phyloP scores from a whole-genome alignment of 2,329 filamentous ascomycete genomes.

The Talaromyces sp. region DNA sequence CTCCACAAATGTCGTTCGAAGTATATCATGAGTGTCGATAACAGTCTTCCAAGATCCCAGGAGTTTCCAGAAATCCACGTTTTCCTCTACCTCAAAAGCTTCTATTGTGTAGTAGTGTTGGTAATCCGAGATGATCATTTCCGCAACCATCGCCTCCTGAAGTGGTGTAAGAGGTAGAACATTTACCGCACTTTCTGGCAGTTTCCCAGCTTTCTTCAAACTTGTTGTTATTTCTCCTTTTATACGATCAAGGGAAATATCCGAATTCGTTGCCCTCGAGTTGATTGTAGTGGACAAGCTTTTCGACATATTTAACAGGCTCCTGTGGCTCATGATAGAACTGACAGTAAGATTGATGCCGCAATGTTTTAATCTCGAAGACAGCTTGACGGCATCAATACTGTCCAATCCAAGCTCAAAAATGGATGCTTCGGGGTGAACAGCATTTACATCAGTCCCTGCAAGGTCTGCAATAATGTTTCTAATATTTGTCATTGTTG shows the following conservation, averaged over 20 bases:
- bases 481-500: constrained; percentile 49
- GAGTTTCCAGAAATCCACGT: constrained; percentile 53
- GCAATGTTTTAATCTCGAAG: constrained; percentile 60
- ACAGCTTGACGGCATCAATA: constrained; percentile 82
- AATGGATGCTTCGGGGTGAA: constrained; percentile 59
- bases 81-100: constrained; percentile 54
- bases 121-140: constrained; percentile 71
- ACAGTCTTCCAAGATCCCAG: constrained; percentile 57
- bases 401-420: constrained; percentile 85
- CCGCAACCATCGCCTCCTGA: constrained; percentile 79
- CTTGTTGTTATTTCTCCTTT: constrained; percentile 32
- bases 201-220: constrained; percentile 28
- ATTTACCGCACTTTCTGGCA: constrained; percentile 45
- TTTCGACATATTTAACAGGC: constrained; percentile 55
- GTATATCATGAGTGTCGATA: constrained; percentile 57
- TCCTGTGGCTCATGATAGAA: constrained; percentile 67
- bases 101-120: constrained; percentile 82
- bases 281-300: constrained; percentile 15
- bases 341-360: constrained; percentile 63
- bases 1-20: constrained; percentile 67
- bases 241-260: constrained; percentile 12
- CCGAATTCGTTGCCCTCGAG: constrained; percentile 18
- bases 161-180: constrained; percentile 72
- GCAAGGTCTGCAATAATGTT: constrained; percentile 60
- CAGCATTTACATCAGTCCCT: constrained; percentile 42